A percentile compares a stretch with the other conserved stretches of the same genome.
These are phyloP conservation scores for Fusarium cyanostomum DNA, from an alignment of 2,329 filamentous ascomycete species.

Conservation along the genomic window DNA sequence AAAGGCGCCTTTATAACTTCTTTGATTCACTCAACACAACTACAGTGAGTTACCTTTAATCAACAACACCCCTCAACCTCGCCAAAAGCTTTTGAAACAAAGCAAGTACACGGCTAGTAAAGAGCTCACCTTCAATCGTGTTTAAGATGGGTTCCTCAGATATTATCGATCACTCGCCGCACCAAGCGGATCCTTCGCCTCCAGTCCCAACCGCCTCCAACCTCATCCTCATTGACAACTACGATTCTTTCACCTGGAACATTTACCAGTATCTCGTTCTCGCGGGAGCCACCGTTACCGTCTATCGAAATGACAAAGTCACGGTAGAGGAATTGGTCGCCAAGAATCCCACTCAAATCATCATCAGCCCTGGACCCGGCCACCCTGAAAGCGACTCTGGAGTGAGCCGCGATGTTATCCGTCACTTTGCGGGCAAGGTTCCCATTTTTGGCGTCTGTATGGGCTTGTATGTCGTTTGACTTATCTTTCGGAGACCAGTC, in stretches of 20 bases:
- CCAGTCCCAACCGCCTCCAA: conserved; percentile 85
- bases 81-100: neutral
- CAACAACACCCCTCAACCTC: conserved; percentile 25
- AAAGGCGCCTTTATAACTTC: conserved; percentile 28
- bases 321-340: conserved; percentile 83
- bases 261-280: conserved; percentile 98
- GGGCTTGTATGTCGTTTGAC: conserved; percentile 75
- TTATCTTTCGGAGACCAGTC: neutral
- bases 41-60: conserved; percentile 35
- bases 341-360: conserved; percentile 89
- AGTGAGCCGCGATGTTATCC: conserved; percentile 90
- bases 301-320: conserved; percentile 92
- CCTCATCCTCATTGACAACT: conserved; percentile 96
- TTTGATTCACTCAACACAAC: conserved; percentile 25
- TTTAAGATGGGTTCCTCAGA: conserved; percentile 59
- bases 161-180: conserved; percentile 83
- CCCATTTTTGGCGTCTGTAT: conserved; percentile 98
- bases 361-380: conserved; percentile 93
- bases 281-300: conserved; percentile 91
- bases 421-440: conserved; percentile 92
- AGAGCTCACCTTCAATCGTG: neutral
- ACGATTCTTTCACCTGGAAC: conserved; percentile 99
- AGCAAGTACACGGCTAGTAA: conserved; percentile 1
- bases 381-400: conserved; percentile 93
- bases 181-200: conserved; percentile 78